Evolutionary conservation across 352 stramenopile species (phyloP).

Genomic region (Pythium apleroticum): DNA sequence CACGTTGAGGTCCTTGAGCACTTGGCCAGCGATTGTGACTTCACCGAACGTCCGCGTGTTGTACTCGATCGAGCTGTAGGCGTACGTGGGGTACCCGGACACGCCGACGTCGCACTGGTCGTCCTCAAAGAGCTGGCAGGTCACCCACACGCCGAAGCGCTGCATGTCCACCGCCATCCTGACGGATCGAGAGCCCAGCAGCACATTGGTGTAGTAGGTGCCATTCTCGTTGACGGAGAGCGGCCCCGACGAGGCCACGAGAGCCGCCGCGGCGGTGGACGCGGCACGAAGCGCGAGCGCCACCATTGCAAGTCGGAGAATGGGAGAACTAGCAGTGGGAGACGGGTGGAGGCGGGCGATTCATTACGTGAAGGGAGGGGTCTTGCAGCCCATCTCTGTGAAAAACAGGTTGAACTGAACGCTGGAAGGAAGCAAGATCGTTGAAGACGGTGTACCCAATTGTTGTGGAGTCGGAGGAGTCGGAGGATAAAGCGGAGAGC

Average conservation of each 20-base stretch:
- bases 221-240: constrained; percentile 11
- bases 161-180: background rate
- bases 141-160: constrained; percentile 4
- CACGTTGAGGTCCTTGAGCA: background rate
- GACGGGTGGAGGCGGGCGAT: too few species aligned
- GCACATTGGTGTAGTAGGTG: constrained; percentile 8
- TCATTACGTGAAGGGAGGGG: too few species aligned
- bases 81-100: background rate
- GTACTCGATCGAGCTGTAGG: background rate
- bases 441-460: background rate
- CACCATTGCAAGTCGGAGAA: background rate
- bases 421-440: background rate
- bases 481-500: too few species aligned
- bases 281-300: background rate
- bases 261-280: constrained; percentile 1
- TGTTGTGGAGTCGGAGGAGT: background rate
- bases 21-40: constrained; percentile 5
- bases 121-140: constrained; percentile 4
- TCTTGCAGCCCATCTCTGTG: too few species aligned
- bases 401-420: too few species aligned
- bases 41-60: background rate
- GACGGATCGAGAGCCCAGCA: constrained; percentile 3
- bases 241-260: background rate
- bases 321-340: too few species aligned
- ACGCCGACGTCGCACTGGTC: constrained; percentile 1